Percentiles rank a stretch among this genome's conserved stretches.
These are phyloP conservation scores for Colletotrichum sp. DNA, from an alignment of 2,329 filamentous ascomycete genomes.

Conservation along the genomic window DNA sequence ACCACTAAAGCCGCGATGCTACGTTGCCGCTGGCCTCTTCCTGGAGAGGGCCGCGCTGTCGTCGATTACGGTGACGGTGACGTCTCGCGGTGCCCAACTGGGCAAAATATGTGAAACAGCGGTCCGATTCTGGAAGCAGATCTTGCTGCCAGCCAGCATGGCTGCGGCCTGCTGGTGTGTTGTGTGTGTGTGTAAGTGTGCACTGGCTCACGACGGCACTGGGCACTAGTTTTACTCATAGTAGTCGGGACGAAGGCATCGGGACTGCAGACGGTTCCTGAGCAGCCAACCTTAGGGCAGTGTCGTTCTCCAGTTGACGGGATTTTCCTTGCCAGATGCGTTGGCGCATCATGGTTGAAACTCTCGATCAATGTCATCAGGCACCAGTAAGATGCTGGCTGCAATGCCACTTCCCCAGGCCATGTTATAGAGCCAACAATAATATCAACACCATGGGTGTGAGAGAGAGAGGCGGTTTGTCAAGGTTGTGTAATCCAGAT, in stretches of 20 bases:
- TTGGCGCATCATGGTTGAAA: neutral
- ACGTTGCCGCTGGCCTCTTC: neutral
- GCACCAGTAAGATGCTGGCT: neutral
- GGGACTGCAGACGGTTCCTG: neutral
- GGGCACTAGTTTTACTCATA: neutral
- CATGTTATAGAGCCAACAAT: neutral
- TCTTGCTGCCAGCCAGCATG: neutral
- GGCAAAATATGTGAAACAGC: conserved; percentile 2
- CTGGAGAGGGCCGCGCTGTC: neutral
- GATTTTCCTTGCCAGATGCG: neutral
- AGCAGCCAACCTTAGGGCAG: neutral
- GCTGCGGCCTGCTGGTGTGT: neutral
- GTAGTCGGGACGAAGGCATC: neutral
- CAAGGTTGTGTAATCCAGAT: conserved; percentile 6
- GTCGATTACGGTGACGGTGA: neutral
- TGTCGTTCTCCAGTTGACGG: neutral
- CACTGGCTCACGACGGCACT: neutral
- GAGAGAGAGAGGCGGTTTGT: neutral
- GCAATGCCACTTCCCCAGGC: neutral
- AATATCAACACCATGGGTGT: neutral
- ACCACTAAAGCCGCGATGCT: neutral
- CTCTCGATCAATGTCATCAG: neutral
- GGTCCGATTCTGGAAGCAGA: neutral
- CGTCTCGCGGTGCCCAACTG: neutral
- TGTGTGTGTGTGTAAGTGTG: neutral